Evolutionary conservation across 148 eudicot genomes (phyloP), one percentile per base, ranked within the genome.

Genomic region (Silene latifolia): DNA sequence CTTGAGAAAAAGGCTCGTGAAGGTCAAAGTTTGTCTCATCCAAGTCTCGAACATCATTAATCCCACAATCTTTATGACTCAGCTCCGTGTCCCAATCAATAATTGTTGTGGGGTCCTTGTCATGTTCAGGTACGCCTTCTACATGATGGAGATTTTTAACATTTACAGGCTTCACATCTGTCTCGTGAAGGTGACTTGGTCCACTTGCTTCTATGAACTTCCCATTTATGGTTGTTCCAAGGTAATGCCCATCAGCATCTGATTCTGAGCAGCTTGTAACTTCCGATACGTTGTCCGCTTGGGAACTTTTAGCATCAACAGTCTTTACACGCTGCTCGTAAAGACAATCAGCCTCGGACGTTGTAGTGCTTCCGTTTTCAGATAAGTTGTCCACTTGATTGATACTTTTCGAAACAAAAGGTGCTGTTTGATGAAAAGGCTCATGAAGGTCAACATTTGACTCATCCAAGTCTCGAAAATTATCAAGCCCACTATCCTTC

Each of bases 41-140:
- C 77, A 77, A 61, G 48, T 76, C 83, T 12, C 67, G 71, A 77
- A 69, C 72, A 75, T 80, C 92, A 70, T 77, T 75, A 62, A 58
- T 80, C 69, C 73, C 82, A 80, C 35, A 78, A 15, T 72, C 78
- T 27, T 69, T 20, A 25, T 48, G 57, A 60, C 14, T 23, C 12
- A 60, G 27, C 15, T 60, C 64, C 64, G 8, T 60, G 29, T 60
- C 25, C 64, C 64, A 60, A 67, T 67, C 23, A 39, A 35, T 32
- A 70, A 15, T 18, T 17, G 58, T 70, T 53, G 61, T 51, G 60
- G 15, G 32, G 15, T 69, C 19, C 57, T 47, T 69, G 44, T 18
- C 72, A 48, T 69, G 72, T 47, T 69, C 32, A 21, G 71, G 29
- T 21, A 69, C 12, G 57, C 18, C 46, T 54, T 70, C 61, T 13